Base-by-base conservation (phyloP, 441 rosid species). In the Corymbia citriodora region DNA sequence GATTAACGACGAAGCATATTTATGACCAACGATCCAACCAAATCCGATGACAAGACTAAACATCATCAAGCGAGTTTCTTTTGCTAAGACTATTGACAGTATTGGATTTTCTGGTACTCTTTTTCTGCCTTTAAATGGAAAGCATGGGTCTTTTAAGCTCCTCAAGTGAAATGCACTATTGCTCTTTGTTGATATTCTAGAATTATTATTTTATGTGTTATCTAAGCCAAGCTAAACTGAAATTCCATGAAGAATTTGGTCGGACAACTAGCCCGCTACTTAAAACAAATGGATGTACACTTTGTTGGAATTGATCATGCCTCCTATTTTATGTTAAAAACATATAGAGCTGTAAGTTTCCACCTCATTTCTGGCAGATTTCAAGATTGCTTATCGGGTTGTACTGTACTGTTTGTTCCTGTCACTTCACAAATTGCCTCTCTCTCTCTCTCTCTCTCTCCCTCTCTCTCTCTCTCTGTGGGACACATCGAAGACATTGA, bases 381-480 rank as follows among this genome's bases (percentile, higher is more conserved):
- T 82, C 87, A 87, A 88, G 61, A n/a, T 89, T 70, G 54, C 54
- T 91, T 90, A 91, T 89, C 87, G 91, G 93, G 81, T 88, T 89
- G 88, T 91, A 54, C 87, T 89, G 88, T 91, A 54, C 87, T 59
- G 89, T 89, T 92, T 81, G 89, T 90, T 89, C 91, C 79, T 45
- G 90, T 89, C 79, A 88, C 79, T 91, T 55, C 91, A 68, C 87
- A 48, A 21, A 48, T 57, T 61, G 87, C 85, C 83, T 70, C 72
- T 61, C 82, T 82, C 90, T 54, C 23, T 48, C 83, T 52, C n/a
- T 70, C 33, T 74, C 87, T 81, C 90, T 55, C 31, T 59, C n/a
- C 57, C 29, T 86, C 88, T 79, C 90, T 65, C 29, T 89, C 63
- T 57, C 31, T 8, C 27, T 49, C 23, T 52, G 12, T 52, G 54